Percentiles rank a stretch among this genome's conserved stretches.
These are phyloP conservation scores for Boeremia lycopersici DNA, from an alignment of 2,329 filamentous ascomycete genomes.

Conservation along the genomic window DNA sequence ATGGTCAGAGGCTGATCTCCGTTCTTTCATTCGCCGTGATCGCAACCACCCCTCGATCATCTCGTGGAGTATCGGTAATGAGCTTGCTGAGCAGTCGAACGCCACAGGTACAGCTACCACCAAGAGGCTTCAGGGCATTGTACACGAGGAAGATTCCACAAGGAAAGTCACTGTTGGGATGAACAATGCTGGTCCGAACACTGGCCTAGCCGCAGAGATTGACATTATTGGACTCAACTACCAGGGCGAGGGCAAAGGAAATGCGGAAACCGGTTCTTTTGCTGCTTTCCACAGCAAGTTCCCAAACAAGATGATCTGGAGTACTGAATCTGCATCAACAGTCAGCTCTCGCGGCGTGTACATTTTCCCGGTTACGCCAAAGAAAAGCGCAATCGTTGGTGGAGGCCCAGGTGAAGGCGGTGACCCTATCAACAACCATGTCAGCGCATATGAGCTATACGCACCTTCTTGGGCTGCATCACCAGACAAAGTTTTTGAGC, in stretches of 20 bases:
- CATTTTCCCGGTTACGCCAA: constrained; percentile 57
- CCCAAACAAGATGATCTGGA: constrained; percentile 54
- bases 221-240: constrained; percentile 63
- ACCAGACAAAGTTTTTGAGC: constrained; percentile 60
- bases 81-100: constrained; percentile 56
- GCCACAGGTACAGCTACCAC: constrained; percentile 43
- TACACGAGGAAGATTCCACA: constrained; percentile 56
- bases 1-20: constrained; percentile 60
- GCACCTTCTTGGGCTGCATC: constrained; percentile 55
- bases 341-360: constrained; percentile 60
- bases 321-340: constrained; percentile 46
- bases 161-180: constrained; percentile 54
- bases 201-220: constrained; percentile 49
- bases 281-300: constrained; percentile 53
- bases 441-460: constrained; percentile 62
- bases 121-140: constrained; percentile 51
- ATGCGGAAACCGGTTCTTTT: constrained; percentile 50
- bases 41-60: constrained; percentile 61
- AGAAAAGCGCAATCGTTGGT: constrained; percentile 48
- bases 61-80: constrained; percentile 61
- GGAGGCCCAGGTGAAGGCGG: constrained; percentile 39
- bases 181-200: constrained; percentile 54
- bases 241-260: constrained; percentile 58
- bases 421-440: constrained; percentile 45
- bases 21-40: constrained; percentile 59